phyloP scores from a whole-genome alignment of 2,329 filamentous ascomycete genomes.

The Cladosporium sp. region DNA sequence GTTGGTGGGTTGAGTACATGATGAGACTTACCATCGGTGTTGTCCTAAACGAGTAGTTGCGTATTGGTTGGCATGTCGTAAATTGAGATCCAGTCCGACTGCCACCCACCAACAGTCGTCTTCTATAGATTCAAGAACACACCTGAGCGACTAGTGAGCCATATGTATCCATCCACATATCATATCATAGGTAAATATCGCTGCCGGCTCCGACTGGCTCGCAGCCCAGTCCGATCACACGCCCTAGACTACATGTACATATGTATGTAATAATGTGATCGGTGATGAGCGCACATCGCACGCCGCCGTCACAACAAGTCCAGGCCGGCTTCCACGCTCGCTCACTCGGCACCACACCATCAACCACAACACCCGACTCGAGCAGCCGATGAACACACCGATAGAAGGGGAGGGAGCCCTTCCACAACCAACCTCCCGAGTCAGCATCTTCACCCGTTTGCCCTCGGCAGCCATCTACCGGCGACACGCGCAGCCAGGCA shows the following conservation, averaged over 20 bases:
- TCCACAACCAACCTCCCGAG: background rate
- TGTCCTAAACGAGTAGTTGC: background rate
- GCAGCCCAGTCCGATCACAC: background rate
- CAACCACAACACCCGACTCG: background rate
- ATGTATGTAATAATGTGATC: background rate
- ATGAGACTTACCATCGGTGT: background rate
- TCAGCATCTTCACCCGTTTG: background rate
- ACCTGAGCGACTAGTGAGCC: background rate
- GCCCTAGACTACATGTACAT: background rate
- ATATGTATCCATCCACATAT: background rate
- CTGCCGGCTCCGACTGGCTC: background rate
- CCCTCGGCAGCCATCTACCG: slow-evolving; percentile 1
- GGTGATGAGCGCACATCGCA: background rate
- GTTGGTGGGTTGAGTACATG: background rate
- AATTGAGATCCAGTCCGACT: background rate
- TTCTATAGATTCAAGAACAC: background rate
- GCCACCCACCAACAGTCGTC: background rate
- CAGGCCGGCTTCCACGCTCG: background rate
- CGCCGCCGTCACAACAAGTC: background rate
- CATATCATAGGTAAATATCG: background rate
- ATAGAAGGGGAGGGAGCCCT: background rate
- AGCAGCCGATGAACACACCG: background rate
- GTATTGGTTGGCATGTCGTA: background rate
- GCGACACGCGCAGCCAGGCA: background rate
- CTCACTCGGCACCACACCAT: background rate